Percentiles rank a stretch among this genome's conserved stretches.
phyloP scores from a whole-genome alignment of 2,329 filamentous ascomycete genomes.

The Aspergillus ruber region DNA sequence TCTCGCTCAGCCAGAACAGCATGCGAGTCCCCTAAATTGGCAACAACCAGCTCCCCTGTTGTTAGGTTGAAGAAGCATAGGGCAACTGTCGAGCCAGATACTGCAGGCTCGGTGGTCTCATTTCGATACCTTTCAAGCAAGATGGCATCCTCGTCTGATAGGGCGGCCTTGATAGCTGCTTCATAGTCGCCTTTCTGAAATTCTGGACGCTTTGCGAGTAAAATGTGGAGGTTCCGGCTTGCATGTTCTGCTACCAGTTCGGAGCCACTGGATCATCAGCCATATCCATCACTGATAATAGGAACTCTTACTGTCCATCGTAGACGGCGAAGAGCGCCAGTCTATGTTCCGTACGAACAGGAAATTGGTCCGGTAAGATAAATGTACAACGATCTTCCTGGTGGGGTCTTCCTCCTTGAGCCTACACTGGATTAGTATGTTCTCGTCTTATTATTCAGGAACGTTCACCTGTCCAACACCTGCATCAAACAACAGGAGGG shows the following conservation, averaged over 20 bases:
- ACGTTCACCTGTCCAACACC: constrained; percentile 23
- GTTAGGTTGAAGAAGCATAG: constrained; percentile 29
- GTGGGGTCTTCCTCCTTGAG: constrained; percentile 21
- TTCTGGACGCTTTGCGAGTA: constrained; percentile 23
- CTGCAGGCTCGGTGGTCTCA: constrained; percentile 19
- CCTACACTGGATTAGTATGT: constrained; percentile 10
- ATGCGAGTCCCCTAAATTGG: constrained; percentile 32
- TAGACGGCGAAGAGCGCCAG: constrained; percentile 29
- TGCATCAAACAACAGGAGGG: constrained; percentile 23
- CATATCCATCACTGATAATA: background rate
- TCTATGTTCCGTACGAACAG: constrained; percentile 18
- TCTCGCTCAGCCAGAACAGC: constrained; percentile 28
- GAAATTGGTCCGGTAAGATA: constrained; percentile 25
- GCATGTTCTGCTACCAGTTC: constrained; percentile 27
- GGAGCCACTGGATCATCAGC: constrained; percentile 20
- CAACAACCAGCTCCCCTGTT: constrained; percentile 24
- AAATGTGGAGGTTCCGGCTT: constrained; percentile 18
- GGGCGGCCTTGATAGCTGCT: constrained; percentile 22
- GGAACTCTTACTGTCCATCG: constrained; percentile 30
- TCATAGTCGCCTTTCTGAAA: constrained; percentile 24
- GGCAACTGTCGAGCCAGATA: constrained; percentile 28
- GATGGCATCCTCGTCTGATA: constrained; percentile 24
- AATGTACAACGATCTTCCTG: constrained; percentile 29
- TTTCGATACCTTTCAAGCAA: constrained; percentile 21
- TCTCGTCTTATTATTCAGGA: background rate